Base-by-base conservation (phyloP, 2,329 filamentous ascomycete genomes). In the Raffaelea albimanens region DNA sequence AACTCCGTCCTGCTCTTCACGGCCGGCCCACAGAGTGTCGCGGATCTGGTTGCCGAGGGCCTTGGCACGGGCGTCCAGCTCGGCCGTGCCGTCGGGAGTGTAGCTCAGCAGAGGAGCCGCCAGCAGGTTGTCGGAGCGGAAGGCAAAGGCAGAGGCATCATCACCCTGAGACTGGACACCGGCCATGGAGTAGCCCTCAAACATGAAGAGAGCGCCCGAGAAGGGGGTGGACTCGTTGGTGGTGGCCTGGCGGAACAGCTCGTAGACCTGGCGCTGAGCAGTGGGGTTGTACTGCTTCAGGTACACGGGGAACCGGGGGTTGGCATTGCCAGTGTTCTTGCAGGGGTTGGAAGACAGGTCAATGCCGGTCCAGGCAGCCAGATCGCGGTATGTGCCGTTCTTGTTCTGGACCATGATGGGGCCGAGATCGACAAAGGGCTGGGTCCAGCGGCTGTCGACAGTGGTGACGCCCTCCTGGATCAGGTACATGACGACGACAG, bases 101-200 rank as follows among this genome's bases (percentile, higher is more conserved):
- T 70, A 71, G 5, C 55, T 58, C 21, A 70, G 53, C 20, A 70
- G 57, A 0, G 65, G 62, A 2, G 65, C 61, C 40, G 61, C 47
- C 21, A 73, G 64, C 7, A 75, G 53, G 53, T 70, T 68, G 45
- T 70, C 67, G 2, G 57, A 52, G 2, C 74, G 67, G 58, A 67
- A 68, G 18, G 71, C 64, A 48, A 68, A 77, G 1, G 73, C 72
- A 3, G 66, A 64, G 1, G 64, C 62, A 10, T 58, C 56, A 22
- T 51, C 53, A 41, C 58, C 51, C 36, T 71, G 54, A 0, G 57
- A 59, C 45, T 65, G 56, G 2, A 78, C 67, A 2, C 67, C 75
- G 20, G 67, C 58, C 8, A 57, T 59, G 1, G 73, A 67, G 58
- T 79, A 80, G 3, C 71, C 71, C 55, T 80, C 76, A 46, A 79